phyloP scores from a whole-genome alignment of 2,329 filamentous ascomycete genomes.

The Neofusicoccum umdonicola region DNA sequence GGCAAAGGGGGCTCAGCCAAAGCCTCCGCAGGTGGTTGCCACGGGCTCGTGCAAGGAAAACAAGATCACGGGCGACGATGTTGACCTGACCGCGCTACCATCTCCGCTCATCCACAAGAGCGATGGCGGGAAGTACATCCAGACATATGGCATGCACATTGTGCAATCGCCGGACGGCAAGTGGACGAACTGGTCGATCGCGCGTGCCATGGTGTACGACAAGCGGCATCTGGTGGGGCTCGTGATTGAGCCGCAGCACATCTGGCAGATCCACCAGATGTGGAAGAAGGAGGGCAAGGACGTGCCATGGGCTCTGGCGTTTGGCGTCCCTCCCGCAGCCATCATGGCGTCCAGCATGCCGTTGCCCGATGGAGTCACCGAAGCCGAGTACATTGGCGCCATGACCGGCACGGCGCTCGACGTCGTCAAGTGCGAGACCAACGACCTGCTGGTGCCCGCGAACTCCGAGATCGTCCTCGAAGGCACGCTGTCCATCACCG shows the following conservation, averaged over 20 bases:
- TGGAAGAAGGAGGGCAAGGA: conserved; percentile 49
- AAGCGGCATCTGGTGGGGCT: conserved; percentile 42
- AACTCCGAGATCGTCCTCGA: conserved; percentile 53
- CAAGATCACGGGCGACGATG: conserved; percentile 35
- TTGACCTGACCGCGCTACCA: conserved; percentile 41
- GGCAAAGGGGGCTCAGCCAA: conserved; percentile 2
- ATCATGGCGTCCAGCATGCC: conserved; percentile 43
- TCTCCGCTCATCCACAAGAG: conserved; percentile 43
- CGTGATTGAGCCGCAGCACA: conserved; percentile 48
- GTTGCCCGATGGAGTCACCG: conserved; percentile 47
- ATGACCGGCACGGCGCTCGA: conserved; percentile 47
- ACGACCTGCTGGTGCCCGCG: conserved; percentile 49
- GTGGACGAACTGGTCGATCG: conserved; percentile 52
- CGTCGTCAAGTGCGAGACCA: conserved; percentile 54
- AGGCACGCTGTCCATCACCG: conserved; percentile 46
- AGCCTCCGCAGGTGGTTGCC: conserved; percentile 1
- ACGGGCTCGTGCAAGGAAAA: conserved; percentile 47
- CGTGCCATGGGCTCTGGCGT: conserved; percentile 47
- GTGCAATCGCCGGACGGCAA: conserved; percentile 45
- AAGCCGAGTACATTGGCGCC: conserved; percentile 50
- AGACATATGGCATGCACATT: conserved; percentile 52
- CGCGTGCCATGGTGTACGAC: conserved; percentile 48
- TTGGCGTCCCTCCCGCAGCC: conserved; percentile 52
- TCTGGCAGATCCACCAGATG: conserved; percentile 46
- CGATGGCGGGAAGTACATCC: conserved; percentile 52